A percentile compares a stretch with the other conserved stretches of the same genome.
These are phyloP conservation scores for Pseudogymnoascus sp. DNA, from an alignment of 2,329 filamentous ascomycete genomes.

Conservation along the genomic window DNA sequence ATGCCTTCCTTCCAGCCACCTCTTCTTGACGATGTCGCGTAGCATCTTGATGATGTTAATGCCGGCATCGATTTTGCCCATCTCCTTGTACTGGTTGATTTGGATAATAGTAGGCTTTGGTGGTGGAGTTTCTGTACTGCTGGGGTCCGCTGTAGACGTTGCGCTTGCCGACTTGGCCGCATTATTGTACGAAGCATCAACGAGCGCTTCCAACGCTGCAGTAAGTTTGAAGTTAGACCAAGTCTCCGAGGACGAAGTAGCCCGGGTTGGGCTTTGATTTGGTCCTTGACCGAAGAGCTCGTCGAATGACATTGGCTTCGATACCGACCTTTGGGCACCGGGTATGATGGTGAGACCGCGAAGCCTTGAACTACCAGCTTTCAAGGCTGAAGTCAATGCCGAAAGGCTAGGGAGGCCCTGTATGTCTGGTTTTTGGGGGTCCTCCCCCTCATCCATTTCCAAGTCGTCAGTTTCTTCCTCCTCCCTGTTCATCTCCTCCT, in stretches of 20 bases:
- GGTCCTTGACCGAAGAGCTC: constrained; percentile 6
- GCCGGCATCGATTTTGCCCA: constrained; percentile 62
- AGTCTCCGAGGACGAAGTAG: constrained; percentile 30
- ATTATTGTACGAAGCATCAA: constrained; percentile 25
- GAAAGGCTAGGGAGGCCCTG: background rate
- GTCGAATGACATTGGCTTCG: constrained; percentile 5
- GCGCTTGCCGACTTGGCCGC: constrained; percentile 33
- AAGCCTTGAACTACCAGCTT: background rate
- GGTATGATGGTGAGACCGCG: background rate
- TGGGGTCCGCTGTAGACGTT: background rate
- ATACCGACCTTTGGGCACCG: background rate
- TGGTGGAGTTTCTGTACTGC: constrained; percentile 24
- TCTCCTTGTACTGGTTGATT: constrained; percentile 71
- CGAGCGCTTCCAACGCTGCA: constrained; percentile 48
- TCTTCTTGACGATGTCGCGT: constrained; percentile 60
- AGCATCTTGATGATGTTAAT: constrained; percentile 61
- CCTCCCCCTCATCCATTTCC: constrained; percentile 35
- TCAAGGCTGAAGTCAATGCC: background rate
- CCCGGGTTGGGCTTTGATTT: constrained; percentile 1
- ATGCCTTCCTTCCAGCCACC: constrained; percentile 61
- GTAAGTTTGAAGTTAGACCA: constrained; percentile 57
- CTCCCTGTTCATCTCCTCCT: constrained; percentile 42
- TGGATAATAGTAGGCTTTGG: constrained; percentile 57
- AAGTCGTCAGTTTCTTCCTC: constrained; percentile 35
- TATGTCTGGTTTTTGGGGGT: background rate